Conservation (phyloP, 192 early-diverging fungal genomes). For the Linnemannia elongata region DNA sequence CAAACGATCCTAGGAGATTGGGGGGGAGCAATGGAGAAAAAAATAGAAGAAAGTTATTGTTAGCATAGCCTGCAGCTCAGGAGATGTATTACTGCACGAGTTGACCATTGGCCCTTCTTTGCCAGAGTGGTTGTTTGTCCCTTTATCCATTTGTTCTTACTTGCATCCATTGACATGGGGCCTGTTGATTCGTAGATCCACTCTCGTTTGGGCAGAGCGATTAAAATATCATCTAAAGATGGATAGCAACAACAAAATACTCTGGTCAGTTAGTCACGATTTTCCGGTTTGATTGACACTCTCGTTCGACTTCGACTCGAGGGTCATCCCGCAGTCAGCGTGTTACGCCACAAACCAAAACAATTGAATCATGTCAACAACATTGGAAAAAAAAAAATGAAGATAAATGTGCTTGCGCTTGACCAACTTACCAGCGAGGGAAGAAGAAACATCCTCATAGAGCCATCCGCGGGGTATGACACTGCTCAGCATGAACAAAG, state of each 20-base stretch:
- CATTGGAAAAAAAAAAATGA: background rate
- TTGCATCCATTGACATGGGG: constrained; percentile 51
- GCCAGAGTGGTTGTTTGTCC: background rate
- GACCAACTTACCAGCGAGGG: constrained; percentile 36
- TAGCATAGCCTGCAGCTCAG: background rate
- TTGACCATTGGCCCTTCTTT: background rate
- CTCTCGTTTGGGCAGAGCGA: constrained; percentile 45
- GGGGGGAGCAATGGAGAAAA: background rate
- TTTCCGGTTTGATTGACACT: background rate
- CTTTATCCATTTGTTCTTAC: constrained; percentile 18
- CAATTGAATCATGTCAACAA: background rate
- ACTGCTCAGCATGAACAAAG: constrained; percentile 49
- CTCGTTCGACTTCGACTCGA: background rate
- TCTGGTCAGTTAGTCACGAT: background rate
- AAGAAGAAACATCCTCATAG: constrained; percentile 39
- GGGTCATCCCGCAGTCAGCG: background rate
- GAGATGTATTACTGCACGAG: background rate
- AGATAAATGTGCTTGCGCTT: constrained; percentile 17
- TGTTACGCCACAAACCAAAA: constrained; percentile 12
- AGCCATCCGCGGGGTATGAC: constrained; percentile 55
- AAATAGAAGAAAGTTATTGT: constrained; percentile 8
- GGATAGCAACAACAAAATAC: background rate
- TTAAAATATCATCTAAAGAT: constrained; percentile 36
- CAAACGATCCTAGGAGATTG: constrained; percentile 34
- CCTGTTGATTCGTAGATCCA: constrained; percentile 45